phyloP scores from a whole-genome alignment of 345 rosid genomes.

The Pseudoturritis turrita region DNA sequence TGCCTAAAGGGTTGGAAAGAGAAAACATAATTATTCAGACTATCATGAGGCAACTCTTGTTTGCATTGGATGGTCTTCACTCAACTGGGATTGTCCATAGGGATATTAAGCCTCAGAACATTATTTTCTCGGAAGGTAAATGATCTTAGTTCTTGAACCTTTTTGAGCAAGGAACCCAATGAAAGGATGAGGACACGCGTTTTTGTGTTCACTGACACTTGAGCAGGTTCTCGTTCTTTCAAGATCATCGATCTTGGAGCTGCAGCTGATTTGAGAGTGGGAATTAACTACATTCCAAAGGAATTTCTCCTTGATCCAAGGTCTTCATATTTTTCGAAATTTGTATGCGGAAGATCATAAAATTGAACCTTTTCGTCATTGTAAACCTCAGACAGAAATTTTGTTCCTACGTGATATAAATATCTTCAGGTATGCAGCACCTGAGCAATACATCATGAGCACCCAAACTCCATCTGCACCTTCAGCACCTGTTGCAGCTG shows the following conservation, averaged over 20 bases:
- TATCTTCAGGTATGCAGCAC: conserved; percentile 73
- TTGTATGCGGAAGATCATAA: not conserved
- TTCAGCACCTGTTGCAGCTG: conserved; percentile 93
- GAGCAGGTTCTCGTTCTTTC: conserved; percentile 77
- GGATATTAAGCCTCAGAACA: conserved; percentile 89
- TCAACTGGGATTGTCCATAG: conserved; percentile 96
- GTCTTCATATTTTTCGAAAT: conserved; percentile 24
- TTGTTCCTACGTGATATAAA: not conserved
- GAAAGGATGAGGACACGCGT: conserved; percentile 3
- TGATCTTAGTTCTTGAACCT: conserved; percentile 5
- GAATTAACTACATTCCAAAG: conserved; percentile 94
- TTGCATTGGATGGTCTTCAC: conserved; percentile 96
- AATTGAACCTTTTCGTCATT: not conserved
- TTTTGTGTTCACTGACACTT: conserved; percentile 20
- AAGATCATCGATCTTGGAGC: conserved; percentile 99
- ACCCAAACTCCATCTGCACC: conserved; percentile 99
- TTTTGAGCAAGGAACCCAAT: not conserved
- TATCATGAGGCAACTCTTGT: conserved; percentile 78
- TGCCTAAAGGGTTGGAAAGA: conserved; percentile 83
- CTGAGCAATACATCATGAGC: conserved; percentile 99
- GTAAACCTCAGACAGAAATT: not conserved
- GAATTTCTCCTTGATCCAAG: conserved; percentile 96
- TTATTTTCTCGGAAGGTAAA: conserved; percentile 95
- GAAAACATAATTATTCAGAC: conserved; percentile 87
- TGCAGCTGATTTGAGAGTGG: conserved; percentile 93